Base-by-base conservation (phyloP, 176 grass and related monocot species). In the Eragrostis nindensis region DNA sequence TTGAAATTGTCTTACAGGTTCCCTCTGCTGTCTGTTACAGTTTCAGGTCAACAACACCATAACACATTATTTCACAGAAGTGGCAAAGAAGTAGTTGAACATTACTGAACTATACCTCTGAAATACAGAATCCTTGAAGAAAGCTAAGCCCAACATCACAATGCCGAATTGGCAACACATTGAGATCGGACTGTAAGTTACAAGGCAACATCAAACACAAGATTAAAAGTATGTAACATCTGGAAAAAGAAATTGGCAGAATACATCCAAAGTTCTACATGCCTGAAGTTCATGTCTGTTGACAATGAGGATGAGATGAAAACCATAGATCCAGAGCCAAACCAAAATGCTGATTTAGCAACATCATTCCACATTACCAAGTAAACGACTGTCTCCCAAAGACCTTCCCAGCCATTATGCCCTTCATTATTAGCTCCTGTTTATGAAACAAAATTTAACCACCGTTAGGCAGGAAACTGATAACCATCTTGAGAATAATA, bases 291-390 rank as follows among this genome's bases (percentile, higher is more conserved):
- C 26, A 91, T 73, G 66, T 87, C 80, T 80, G 45, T 87, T 57
- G 92, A 89, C 40, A 87, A 91, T 68, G 86, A 89, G 73, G 86
- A 84, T 62, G 92, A 91, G 25, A 91, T 43, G 39, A 94, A 89
- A 73, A 94, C 74, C 69, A 91, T 89, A 11, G 89, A 89, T 41
- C 86, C 89, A 36, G 88, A 38, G 47, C 92, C 92, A 45, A 94
- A 94, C 92, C 92, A 94, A 68, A 94, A 85, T 18, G 89, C 67
- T 38, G 92, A 89, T 87, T 78, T 94, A 12, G 83, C 86, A 59
- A 82, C 76, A 84, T 91, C 86, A 26, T 84, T 85, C 89, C 92
- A 94, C 92, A 91, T 94, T 60, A 94, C 85, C 21, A 91, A 87
- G 42, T 91, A 89, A 11, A 84, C n/a, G 46, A 89, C 67, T 46